These are phyloP conservation scores for Scleroderma citrinum DNA, from an alignment of 768 basidiomycete genomes.

Conservation along the genomic window DNA sequence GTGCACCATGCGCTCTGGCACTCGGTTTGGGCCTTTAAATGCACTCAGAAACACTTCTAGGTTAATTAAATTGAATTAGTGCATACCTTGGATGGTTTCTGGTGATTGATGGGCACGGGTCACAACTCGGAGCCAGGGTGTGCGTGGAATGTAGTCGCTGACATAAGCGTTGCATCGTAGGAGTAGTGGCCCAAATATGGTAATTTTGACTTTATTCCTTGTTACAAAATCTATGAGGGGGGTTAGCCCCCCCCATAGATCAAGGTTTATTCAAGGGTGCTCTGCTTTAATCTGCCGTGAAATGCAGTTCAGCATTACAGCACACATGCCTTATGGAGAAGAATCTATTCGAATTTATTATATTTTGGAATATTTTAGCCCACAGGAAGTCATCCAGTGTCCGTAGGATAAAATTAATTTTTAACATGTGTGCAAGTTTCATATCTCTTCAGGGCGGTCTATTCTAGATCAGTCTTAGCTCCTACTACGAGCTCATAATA, in stretches of 20 bases:
- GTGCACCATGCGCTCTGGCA: too few relatives aligned
- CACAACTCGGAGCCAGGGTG: neutral
- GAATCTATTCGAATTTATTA: neutral
- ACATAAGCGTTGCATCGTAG: neutral
- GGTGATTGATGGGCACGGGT: neutral
- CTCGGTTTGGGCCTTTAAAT: too few relatives aligned
- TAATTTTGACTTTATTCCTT: neutral
- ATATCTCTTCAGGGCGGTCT: too few relatives aligned
- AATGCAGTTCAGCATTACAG: neutral
- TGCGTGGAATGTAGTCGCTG: neutral
- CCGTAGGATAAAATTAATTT: too few relatives aligned
- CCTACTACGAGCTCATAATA: too few relatives aligned
- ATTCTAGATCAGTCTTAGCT: too few relatives aligned
- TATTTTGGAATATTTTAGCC: neutral
- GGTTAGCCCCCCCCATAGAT: conserved; percentile 1
- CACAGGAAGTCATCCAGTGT: neutral
- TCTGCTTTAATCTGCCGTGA: neutral
- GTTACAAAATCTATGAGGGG: neutral
- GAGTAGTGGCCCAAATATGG: neutral
- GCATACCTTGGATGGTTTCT: too few relatives aligned
- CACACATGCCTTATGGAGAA: neutral
- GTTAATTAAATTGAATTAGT: too few relatives aligned
- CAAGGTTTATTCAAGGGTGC: conserved; percentile 1
- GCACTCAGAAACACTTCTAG: too few relatives aligned
- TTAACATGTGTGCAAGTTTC: too few relatives aligned